Evolutionary conservation across 495 filamentous ascomycete species (phyloP), one percentile per base, ranked within the genome.

Genomic region (Articulospora tetracladia): DNA sequence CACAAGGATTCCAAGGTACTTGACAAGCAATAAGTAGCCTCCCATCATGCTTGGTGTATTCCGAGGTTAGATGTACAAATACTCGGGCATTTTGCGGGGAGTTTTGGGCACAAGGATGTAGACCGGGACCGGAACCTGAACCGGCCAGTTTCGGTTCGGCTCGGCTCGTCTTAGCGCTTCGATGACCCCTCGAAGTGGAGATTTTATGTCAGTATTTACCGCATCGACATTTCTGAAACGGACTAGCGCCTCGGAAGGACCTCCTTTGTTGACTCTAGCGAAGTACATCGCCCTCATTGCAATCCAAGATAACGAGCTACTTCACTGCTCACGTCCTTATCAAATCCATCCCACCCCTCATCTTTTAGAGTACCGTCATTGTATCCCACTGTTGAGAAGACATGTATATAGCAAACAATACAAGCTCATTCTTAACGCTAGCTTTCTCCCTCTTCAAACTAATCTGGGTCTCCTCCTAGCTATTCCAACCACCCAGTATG

Each of bases 401-500:
- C 39, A 19, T 44, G 39, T 44, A 44, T 44, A 44, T 44, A 44
- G 39, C 39, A 7, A 44, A 17, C 39, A 44, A 44, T 44, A 19
- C 15, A 44, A 7, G 3, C 39, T n/a, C 30, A 34, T 34, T 34
- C 30, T 34, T n/a, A n/a, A n/a, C n/a, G n/a, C n/a, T n/a, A n/a
- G n/a, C n/a, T n/a, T n/a, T n/a, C n/a, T n/a, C n/a, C n/a, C n/a
- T n/a, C n/a, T n/a, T n/a, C n/a, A 15, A 34, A 34, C 39, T 44
- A 44, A 44, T 44, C 39, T 44, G 30, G n/a, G n/a, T n/a, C n/a
- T n/a, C n/a, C n/a, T n/a, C n/a, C n/a, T 32, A 32, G 41, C 41
- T 23, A 47, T 4, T 7, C 41, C 41, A 7, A 8, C 6, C 28
- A 34, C 28, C 25, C 41, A 57, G n/a, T 13, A 63, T 65, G 59